Evolutionary conservation across 345 rosid species (phyloP).

Genomic region (Ceriops zippeliana): DNA sequence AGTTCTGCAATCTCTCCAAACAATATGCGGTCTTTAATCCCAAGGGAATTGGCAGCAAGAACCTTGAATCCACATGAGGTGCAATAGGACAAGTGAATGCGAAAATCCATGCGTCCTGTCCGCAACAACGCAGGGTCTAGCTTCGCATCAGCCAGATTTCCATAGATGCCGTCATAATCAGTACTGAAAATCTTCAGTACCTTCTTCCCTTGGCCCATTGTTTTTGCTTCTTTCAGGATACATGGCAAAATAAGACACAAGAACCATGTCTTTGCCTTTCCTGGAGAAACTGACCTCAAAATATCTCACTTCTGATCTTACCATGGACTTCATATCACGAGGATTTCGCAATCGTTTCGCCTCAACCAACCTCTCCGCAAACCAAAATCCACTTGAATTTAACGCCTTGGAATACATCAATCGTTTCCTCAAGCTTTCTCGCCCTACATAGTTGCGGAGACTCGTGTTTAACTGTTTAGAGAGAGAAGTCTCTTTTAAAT

Average conservation of each 20-base stretch:
- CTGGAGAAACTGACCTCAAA: too few species aligned
- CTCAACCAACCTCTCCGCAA: conserved; percentile 34
- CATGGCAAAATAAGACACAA: conserved; percentile 43
- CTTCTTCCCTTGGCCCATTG: background rate
- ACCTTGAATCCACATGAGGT: conserved; percentile 31
- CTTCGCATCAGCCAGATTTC: conserved; percentile 8
- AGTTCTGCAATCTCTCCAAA: conserved; percentile 35
- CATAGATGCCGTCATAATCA: too few species aligned
- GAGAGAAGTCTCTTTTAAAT: too few species aligned
- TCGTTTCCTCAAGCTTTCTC: conserved; percentile 31
- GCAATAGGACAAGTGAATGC: conserved; percentile 48
- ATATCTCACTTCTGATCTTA: too few species aligned
- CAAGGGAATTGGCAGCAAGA: conserved; percentile 41
- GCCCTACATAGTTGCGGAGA: too few species aligned
- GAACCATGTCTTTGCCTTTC: too few species aligned
- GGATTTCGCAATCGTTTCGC: conserved; percentile 21
- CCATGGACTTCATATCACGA: conserved; percentile 22
- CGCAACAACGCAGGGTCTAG: conserved; percentile 42
- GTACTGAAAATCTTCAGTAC: too few species aligned
- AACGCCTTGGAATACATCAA: conserved; percentile 45
- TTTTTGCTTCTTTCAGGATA: conserved; percentile 42
- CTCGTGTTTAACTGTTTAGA: too few species aligned
- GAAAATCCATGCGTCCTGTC: conserved; percentile 57
- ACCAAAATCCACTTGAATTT: conserved; percentile 48
- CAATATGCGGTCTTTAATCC: conserved; percentile 20